Evolutionary conservation across 306 rosid genomes (phyloP).

Genomic region (Vachellia collinsii): DNA sequence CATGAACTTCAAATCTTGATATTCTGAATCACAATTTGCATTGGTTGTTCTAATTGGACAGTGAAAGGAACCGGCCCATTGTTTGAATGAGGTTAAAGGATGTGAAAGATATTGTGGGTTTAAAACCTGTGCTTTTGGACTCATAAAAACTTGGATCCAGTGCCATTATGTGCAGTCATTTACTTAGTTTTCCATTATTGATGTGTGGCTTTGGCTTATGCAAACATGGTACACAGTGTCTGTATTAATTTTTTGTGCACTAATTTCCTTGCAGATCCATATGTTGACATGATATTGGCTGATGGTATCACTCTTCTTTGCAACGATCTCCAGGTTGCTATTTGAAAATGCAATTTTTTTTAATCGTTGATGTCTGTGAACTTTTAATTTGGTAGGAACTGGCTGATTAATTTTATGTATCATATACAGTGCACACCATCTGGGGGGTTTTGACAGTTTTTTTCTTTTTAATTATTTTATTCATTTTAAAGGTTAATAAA

Average conservation of each 20-base stretch:
- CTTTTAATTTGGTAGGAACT: conserved; percentile 11
- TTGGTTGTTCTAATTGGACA: not conserved
- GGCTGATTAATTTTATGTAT: not conserved
- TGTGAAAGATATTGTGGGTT: conserved; percentile 2
- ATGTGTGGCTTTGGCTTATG: conserved; percentile 25
- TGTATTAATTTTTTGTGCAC: conserved; percentile 38
- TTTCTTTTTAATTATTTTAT: not conserved
- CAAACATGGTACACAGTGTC: conserved; percentile 22
- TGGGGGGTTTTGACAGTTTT: conserved; percentile 11
- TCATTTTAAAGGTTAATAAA: conserved; percentile 17
- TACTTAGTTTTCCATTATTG: conserved; percentile 4
- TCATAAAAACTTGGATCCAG: not conserved
- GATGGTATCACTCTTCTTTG: conserved; percentile 96
- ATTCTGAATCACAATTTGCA: conserved; percentile 9
- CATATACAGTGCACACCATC: not conserved
- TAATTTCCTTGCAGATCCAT: conserved; percentile 63
- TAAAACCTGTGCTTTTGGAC: conserved; percentile 24
- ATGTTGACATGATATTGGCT: conserved; percentile 81
- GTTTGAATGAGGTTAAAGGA: not conserved
- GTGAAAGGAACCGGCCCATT: not conserved
- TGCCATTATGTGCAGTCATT: conserved; percentile 1
- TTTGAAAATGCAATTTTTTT: conserved; percentile 34
- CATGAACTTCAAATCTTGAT: not conserved
- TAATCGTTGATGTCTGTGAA: conserved; percentile 16
- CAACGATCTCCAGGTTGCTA: conserved; percentile 84